Base-by-base conservation (phyloP, 23 red algal genomes). In the Gracilariopsis chorda region DNA sequence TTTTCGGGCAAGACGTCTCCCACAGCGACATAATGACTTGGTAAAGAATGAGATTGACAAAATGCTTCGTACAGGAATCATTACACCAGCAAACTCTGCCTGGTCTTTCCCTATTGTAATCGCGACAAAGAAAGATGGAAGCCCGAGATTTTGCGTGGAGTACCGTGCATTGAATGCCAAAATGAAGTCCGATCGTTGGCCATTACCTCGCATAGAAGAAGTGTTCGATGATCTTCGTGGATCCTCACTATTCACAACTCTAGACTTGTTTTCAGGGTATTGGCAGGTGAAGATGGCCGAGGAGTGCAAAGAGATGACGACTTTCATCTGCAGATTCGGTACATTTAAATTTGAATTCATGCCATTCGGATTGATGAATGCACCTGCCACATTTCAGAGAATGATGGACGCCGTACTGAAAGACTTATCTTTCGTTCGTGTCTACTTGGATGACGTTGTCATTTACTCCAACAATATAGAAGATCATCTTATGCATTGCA, bases 351-450 rank as follows among this genome's bases (percentile, higher is more conserved):
- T 37, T 7, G 58, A 68, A 28, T 14, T 65, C 11, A 83, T 83
- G 17, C 78, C 51, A 17, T 83, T 83, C 6, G 52, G 78, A 33
- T 25, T 83, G 13, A 83, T 65, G 52, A 83, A 83, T 27, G 78
- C 78, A 33, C 58, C 78, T 17, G 13, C 58, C 10, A 88, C 69
- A 4, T 88, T 76, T 21, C 65, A 75, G 36, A 17, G 67, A 29
- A 61, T 77, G 39, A 74, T 88, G 19, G 48, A 88, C 0, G 46
- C 0, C 12, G n/a, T 60, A 16, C 48, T 77, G 3, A 14, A 21
- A 33, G 37, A 1, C 1, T 4, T 65, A n/a, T 33, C 52, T 19
- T 83, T 83, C 27, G 25, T 41, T 7, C 51, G 17, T 12, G 32
- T 65, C 4, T 60, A 83, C 40, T 0, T 83, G 21, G 51, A 83